Base-by-base conservation (phyloP, 2,329 filamentous ascomycete genomes). In the Elsinoe ampelina region DNA sequence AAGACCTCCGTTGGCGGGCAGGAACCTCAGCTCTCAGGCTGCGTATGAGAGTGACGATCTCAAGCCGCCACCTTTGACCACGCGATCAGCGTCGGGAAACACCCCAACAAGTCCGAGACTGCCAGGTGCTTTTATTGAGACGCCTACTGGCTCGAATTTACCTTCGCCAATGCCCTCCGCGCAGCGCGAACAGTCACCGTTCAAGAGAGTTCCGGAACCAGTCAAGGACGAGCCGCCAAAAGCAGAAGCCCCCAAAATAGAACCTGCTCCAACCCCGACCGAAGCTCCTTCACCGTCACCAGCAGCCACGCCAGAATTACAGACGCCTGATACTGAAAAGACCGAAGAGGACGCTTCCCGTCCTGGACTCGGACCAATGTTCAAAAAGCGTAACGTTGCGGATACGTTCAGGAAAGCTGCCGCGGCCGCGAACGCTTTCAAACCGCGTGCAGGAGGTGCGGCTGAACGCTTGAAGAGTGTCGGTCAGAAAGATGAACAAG, bases 301-400 rank as follows among this genome's bases (percentile, higher is more conserved):
- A 11, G 50, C 34, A 48, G 43, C 38, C 13, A 60, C 56, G 7
- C 57, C 58, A 19, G 57, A 60, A 15, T 26, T 52, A 35, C 38
- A 35, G 13, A 58, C 56, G 8, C 56, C 56, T 12, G 56, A 58
- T 32, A 34, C 22, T 2, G 57, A 58, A 36, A 39, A 52, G 4
- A 58, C 60, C 70, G 73, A 64, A 70, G 79, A 80, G 26, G 77
- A 79, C 43, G 69, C 71, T 30, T 75, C 78, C 62, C 77, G 88
- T n/a, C 89, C 89, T 15, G 90, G 89, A 1, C 78, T 95, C 5
- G 89, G 89, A 0, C 89, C 90, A 1, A 95, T 95, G 91, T 86
- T 96, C 64, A 92, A 89, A 71, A 82, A 85, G 61, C 89, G 88
- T 67, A 82, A 80, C 60, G 84, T 84, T 0, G 87, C 87, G 17